These are phyloP conservation scores for Sporothrix dimorphospora DNA, from an alignment of 2,329 filamentous ascomycete species.

Conservation along the genomic window DNA sequence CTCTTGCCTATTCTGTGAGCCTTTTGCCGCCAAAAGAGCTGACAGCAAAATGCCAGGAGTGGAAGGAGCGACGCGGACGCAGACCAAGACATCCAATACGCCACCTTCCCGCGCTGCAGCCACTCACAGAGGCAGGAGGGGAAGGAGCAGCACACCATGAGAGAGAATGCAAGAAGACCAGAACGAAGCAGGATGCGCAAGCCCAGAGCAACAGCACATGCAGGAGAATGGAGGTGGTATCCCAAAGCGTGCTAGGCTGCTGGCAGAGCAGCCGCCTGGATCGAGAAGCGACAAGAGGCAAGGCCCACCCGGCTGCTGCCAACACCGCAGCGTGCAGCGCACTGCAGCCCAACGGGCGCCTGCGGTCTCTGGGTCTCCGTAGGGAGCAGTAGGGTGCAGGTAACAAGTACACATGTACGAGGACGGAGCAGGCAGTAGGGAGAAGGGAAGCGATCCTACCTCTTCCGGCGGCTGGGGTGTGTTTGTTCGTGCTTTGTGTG, in stretches of 20 bases:
- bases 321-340: slow-evolving; percentile 9
- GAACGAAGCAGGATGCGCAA: background rate
- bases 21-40: background rate
- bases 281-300: background rate
- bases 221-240: background rate
- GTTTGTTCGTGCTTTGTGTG: no score
- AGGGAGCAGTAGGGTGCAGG: background rate
- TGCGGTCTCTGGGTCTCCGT: background rate
- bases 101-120: slow-evolving; percentile 11
- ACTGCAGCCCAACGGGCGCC: slow-evolving; percentile 4
- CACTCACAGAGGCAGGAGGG: slow-evolving; percentile 21
- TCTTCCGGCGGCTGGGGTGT: background rate
- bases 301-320: slow-evolving; percentile 15
- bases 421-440: background rate
- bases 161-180: background rate
- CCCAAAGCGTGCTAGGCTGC: slow-evolving; percentile 16
- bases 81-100: background rate
- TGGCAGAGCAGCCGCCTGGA: background rate
- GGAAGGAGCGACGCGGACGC: slow-evolving; percentile 12
- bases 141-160: slow-evolving; percentile 4
- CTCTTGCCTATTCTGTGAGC: slow-evolving; percentile 8
- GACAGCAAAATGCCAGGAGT: background rate
- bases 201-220: background rate
- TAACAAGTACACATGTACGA: background rate
- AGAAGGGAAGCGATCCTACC: background rate